These are phyloP conservation scores for Globisporangium megalacanthum DNA, from an alignment of 352 stramenopile genomes.

Conservation along the genomic window DNA sequence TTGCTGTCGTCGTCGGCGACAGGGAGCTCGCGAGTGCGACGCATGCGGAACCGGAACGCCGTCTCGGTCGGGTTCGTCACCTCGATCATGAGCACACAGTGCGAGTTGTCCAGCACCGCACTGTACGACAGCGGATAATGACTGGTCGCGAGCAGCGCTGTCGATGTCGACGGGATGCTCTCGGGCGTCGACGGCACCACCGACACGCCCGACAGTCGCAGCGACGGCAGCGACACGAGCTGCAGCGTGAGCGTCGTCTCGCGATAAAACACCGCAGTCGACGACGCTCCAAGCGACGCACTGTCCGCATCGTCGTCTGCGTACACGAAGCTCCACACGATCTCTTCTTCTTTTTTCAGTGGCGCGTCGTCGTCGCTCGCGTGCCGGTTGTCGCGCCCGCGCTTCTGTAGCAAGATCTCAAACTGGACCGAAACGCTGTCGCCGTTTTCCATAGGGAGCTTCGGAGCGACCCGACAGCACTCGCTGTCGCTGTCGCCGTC, in stretches of 20 bases:
- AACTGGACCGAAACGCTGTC: slow-evolving; percentile 35
- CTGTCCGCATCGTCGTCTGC: slow-evolving; percentile 9
- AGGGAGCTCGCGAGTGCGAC: not conserved
- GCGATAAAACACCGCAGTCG: slow-evolving; percentile 34
- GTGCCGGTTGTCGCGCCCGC: slow-evolving; percentile 1
- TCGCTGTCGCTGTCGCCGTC: not conserved
- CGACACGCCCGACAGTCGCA: slow-evolving; percentile 32
- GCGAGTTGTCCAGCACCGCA: slow-evolving; percentile 40
- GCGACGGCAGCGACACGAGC: slow-evolving; percentile 45
- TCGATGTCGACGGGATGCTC: not conserved
- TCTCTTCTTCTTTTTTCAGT: slow-evolving; percentile 29
- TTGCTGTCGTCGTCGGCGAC: slow-evolving; percentile 2
- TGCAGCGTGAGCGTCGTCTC: slow-evolving; percentile 44
- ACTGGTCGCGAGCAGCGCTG: not conserved
- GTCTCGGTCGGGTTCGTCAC: slow-evolving; percentile 70
- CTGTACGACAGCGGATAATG: not conserved
- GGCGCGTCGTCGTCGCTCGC: slow-evolving; percentile 8
- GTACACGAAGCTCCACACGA: slow-evolving; percentile 69
- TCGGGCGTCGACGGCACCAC: slow-evolving; percentile 30
- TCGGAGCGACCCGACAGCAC: slow-evolving; percentile 9
- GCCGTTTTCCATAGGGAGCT: slow-evolving; percentile 16
- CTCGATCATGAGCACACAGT: slow-evolving; percentile 44
- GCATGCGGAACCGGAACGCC: slow-evolving; percentile 45
- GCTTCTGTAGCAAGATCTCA: slow-evolving; percentile 24
- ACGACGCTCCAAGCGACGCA: not conserved